phyloP scores from a whole-genome alignment of 768 basidiomycete genomes.

The Psilocybe cubensis region DNA sequence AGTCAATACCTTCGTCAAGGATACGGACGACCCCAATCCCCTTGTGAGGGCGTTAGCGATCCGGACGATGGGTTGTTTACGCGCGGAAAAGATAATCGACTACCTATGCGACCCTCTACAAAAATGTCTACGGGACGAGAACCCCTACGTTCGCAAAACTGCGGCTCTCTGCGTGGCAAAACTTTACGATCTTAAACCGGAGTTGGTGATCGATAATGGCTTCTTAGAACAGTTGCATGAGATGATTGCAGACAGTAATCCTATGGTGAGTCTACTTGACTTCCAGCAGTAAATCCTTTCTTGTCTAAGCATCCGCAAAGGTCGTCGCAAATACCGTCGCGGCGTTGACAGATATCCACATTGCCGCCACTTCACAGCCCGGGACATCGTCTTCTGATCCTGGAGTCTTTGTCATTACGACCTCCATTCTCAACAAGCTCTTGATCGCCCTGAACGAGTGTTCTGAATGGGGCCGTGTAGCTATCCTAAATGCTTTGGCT shows the following conservation, averaged over 20 bases:
- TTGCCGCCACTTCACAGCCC: slow-evolving; percentile 62
- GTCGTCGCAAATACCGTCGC: slow-evolving; percentile 97
- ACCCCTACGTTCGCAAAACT: slow-evolving; percentile 98
- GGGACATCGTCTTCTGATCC: slow-evolving; percentile 59
- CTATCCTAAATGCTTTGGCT: slow-evolving; percentile 84
- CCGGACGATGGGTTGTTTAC: slow-evolving; percentile 95
- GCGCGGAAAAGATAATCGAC: slow-evolving; percentile 99
- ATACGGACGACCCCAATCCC: slow-evolving; percentile 95
- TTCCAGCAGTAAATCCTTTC: neutral
- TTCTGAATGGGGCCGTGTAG: slow-evolving; percentile 98
- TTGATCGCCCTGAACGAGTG: slow-evolving; percentile 97
- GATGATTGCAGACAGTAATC: slow-evolving; percentile 94
- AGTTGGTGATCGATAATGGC: slow-evolving; percentile 92
- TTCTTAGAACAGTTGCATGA: slow-evolving; percentile 89
- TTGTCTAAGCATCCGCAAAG: slow-evolving; percentile 42
- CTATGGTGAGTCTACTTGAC: slow-evolving; percentile 73
- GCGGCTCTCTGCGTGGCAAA: slow-evolving; percentile 97
- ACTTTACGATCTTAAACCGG: slow-evolving; percentile 95
- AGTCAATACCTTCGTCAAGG: slow-evolving; percentile 98
- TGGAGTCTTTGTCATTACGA: slow-evolving; percentile 82
- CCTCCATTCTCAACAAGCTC: slow-evolving; percentile 82
- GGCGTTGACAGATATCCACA: slow-evolving; percentile 91
- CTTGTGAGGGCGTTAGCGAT: slow-evolving; percentile 96
- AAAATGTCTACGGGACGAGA: slow-evolving; percentile 91
- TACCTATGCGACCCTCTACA: slow-evolving; percentile 96